Evolutionary conservation across 495 filamentous ascomycete genomes (phyloP), one percentile per base, ranked within the genome.

Genomic region (Aspergillus haitiensis): DNA sequence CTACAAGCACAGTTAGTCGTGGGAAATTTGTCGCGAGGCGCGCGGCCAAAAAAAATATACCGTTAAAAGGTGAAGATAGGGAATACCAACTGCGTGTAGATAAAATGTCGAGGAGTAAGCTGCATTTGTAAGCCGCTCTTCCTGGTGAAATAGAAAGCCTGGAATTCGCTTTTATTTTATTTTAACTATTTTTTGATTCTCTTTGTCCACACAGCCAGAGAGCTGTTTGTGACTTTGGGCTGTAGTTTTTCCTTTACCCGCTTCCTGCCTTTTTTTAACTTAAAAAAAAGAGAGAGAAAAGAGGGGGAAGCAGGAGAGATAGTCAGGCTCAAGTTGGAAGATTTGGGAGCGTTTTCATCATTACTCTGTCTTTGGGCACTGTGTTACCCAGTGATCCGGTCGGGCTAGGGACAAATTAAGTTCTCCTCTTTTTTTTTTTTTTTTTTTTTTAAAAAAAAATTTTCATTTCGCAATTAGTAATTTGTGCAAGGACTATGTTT

Each of bases 371-470:
- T 54, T 62, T 64, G 66, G 63, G 58, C 56, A 18, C 55, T 62
- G 66, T 68, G 52, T 54, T 49, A 65, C 66, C 65, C 55, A 55
- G 45, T 51, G 34, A 45, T 55, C 58, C 46, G 66, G 56, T 65
- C 58, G 58, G 63, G 55, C 60, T 65, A 52, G 50, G 53, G 55
- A 54, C 32, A 48, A 49, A 56, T 42, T 49, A 44, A 36, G 49
- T 31, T 27, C 3, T 27, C 21, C 3, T 27, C 3, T 27, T 27
- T 27, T 27, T 3, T 1, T 3, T 27, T 27, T 27, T 27, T 27
- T 27, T 3, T 27, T 27, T 27, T 3, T 27, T 27, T n/a, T n/a
- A n/a, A n/a, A n/a, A n/a, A n/a, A n/a, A n/a, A n/a, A n/a, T 34
- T 42, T 51, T 36, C 45, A 32, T 59, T 37, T 34, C 44, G 56